phyloP scores from a whole-genome alignment of 1,284 basidiomycete species.

The Erythrobasidium hasegawianum region DNA sequence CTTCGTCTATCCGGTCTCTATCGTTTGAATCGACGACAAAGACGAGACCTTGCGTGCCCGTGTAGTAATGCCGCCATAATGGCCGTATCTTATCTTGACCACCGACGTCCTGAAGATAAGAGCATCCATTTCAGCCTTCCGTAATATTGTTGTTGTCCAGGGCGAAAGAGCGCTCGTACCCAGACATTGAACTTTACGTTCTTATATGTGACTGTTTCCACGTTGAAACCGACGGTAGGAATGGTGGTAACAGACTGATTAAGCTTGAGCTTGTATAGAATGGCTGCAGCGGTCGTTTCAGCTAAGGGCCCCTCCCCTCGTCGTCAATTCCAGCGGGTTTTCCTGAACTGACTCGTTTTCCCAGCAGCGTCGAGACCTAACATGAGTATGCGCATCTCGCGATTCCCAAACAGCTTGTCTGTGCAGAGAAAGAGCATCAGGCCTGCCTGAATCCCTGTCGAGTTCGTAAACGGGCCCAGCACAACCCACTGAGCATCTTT shows the following conservation, averaged over 20 bases:
- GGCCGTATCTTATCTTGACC: constrained; percentile 54
- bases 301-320: background rate
- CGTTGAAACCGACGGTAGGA: constrained; percentile 56
- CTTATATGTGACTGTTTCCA: constrained; percentile 52
- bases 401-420: constrained; percentile 44
- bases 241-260: constrained; percentile 54
- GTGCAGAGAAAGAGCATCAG: background rate
- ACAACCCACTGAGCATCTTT: constrained; percentile 21
- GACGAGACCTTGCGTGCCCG: constrained; percentile 60
- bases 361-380: constrained; percentile 59
- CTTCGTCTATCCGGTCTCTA: constrained; percentile 91
- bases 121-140: background rate
- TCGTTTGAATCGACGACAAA: constrained; percentile 71
- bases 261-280: constrained; percentile 54
- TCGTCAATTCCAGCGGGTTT: background rate
- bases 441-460: too few species aligned
- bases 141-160: background rate
- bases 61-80: constrained; percentile 91
- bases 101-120: constrained; percentile 51
- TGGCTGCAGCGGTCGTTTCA: constrained; percentile 50
- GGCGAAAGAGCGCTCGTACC: constrained; percentile 42
- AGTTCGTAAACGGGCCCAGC: background rate
- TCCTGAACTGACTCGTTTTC: constrained; percentile 68
- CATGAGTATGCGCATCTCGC: constrained; percentile 49
- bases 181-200: constrained; percentile 51